phyloP scores from a whole-genome alignment of 805 yeast genomes.

The Dipodascus albidus region DNA sequence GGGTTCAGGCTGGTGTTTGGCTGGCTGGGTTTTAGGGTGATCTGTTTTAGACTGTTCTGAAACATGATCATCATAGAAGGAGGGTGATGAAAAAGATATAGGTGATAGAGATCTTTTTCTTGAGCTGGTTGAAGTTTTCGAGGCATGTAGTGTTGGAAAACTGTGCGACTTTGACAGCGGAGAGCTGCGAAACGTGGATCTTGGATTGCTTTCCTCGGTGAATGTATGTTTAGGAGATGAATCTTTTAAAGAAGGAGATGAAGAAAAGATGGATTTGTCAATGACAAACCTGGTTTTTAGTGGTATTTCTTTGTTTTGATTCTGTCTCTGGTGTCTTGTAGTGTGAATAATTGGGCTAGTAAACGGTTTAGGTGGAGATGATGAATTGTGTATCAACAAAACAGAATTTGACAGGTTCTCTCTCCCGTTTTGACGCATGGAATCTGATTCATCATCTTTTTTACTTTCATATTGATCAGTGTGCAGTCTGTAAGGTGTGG shows the following conservation, averaged over 20 bases:
- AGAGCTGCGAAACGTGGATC: neutral
- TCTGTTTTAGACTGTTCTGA: neutral
- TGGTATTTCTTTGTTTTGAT: too few relatives aligned
- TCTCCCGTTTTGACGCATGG: too few relatives aligned
- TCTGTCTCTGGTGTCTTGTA: too few relatives aligned
- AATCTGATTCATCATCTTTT: too few relatives aligned
- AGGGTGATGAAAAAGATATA: neutral
- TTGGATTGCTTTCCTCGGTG: neutral
- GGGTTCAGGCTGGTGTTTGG: neutral
- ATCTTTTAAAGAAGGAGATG: neutral
- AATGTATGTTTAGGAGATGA: neutral
- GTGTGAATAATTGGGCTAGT: too few relatives aligned
- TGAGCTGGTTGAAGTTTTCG: neutral
- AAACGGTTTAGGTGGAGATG: too few relatives aligned
- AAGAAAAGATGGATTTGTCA: neutral
- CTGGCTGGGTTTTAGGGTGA: too few relatives aligned
- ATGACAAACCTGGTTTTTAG: neutral
- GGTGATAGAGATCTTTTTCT: neutral
- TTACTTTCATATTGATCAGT: too few relatives aligned
- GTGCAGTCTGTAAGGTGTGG: neutral
- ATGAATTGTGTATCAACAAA: too few relatives aligned
- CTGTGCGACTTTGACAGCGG: neutral
- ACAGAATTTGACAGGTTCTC: too few relatives aligned
- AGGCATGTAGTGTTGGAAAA: too few relatives aligned
- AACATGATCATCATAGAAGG: neutral